phyloP scores from a whole-genome alignment of 257 asterid genomes.

The Ligustrum vulgare region DNA sequence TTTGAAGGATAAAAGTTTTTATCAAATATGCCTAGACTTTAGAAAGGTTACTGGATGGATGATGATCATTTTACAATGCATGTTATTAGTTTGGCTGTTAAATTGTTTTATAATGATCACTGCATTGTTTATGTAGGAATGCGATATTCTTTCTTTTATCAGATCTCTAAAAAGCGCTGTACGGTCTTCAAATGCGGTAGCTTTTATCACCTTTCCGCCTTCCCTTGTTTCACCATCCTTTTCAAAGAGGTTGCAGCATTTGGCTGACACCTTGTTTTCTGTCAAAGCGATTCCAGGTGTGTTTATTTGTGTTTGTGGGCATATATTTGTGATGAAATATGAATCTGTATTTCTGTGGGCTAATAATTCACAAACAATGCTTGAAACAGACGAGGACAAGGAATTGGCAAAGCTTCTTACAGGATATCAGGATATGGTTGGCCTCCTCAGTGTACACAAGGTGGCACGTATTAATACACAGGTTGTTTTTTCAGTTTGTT shows the following conservation, averaged over 20 bases:
- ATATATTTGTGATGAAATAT: not conserved
- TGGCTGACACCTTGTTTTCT: conserved; percentile 87
- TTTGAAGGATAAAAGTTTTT: not conserved
- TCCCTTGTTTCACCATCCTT: conserved; percentile 70
- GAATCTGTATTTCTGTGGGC: not conserved
- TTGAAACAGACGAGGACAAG: conserved; percentile 83
- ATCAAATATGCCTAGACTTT: not conserved
- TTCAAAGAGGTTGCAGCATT: conserved; percentile 87
- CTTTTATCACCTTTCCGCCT: conserved; percentile 77
- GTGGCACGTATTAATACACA: conserved; percentile 89
- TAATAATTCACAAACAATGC: conserved; percentile 17
- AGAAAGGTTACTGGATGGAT: not conserved
- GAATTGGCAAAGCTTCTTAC: conserved; percentile 93
- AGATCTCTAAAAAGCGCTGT: conserved; percentile 69
- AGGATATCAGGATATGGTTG: conserved; percentile 94
- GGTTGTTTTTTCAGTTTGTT: conserved; percentile 38
- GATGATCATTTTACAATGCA: conserved; percentile 6
- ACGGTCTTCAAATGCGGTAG: conserved; percentile 84
- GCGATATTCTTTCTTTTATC: conserved; percentile 82
- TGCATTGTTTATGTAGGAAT: conserved; percentile 51
- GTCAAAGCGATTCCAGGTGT: conserved; percentile 90
- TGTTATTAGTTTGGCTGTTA: conserved; percentile 8
- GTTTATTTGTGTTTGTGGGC: not conserved
- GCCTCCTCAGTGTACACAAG: conserved; percentile 88
- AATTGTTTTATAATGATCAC: conserved; percentile 9